Conservation (phyloP, 148 eudicot species). For the Heliamphora exappendiculata region DNA sequence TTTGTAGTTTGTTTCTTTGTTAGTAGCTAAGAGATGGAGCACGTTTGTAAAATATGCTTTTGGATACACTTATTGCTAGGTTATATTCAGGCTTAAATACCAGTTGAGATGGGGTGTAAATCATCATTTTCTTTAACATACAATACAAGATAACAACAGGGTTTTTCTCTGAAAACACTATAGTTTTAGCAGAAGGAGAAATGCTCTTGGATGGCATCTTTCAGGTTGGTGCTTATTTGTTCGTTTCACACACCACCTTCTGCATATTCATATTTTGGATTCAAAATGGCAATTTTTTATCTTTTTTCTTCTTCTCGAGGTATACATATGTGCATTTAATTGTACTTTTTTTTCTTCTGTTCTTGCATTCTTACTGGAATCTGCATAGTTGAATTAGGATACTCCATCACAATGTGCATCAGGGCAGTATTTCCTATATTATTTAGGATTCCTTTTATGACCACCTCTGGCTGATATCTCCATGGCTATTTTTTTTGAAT, state of each 20-base stretch:
- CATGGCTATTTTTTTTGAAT: background rate
- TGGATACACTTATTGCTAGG: background rate
- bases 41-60: background rate
- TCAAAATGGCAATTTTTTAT: background rate
- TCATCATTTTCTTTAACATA: constrained; percentile 47
- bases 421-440: background rate
- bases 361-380: background rate
- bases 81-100: background rate
- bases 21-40: background rate
- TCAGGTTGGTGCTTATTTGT: constrained; percentile 42
- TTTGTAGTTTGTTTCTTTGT: background rate
- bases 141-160: constrained; percentile 84
- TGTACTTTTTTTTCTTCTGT: background rate
- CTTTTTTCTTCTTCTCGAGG: background rate
- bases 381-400: background rate
- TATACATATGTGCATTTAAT: background rate
- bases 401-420: background rate
- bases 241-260: background rate
- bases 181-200: constrained; percentile 93
- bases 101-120: background rate
- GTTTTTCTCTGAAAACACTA: constrained; percentile 75
- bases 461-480: background rate
- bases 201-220: constrained; percentile 69
- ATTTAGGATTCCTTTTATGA: background rate
- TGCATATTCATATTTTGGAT: background rate